A percentile compares a stretch with the other conserved stretches of the same genome.
Conservation (phyloP, 1,284 basidiomycete genomes). For the Malassezia cuniculi region DNA sequence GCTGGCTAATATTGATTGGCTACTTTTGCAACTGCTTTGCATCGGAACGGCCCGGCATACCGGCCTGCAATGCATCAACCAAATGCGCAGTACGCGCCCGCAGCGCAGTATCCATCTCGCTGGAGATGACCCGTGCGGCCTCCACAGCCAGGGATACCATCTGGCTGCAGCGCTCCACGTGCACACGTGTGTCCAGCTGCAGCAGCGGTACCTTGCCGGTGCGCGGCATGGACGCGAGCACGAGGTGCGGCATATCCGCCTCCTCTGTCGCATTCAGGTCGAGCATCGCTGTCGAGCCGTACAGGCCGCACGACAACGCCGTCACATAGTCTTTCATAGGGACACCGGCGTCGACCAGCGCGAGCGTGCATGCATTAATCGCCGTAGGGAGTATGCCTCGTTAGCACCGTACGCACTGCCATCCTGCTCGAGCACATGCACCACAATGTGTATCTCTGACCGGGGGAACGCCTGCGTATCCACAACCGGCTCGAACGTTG, state of each 20-base stretch:
- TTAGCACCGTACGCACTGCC: slow-evolving; percentile 50
- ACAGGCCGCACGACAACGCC: slow-evolving; percentile 54
- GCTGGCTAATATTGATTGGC: too few species aligned
- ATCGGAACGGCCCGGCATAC: slow-evolving; percentile 4
- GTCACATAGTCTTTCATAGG: slow-evolving; percentile 77
- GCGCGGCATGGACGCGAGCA: slow-evolving; percentile 72
- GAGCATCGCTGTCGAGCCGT: slow-evolving; percentile 55
- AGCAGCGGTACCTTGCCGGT: slow-evolving; percentile 71
- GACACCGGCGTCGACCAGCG: slow-evolving; percentile 77
- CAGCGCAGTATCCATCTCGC: slow-evolving; percentile 69
- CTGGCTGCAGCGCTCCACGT: slow-evolving; percentile 81
- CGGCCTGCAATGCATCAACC: slow-evolving; percentile 47
- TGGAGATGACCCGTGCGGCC: slow-evolving; percentile 63
- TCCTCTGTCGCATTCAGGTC: slow-evolving; percentile 82
- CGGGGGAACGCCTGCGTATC: slow-evolving; percentile 81
- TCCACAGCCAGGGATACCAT: slow-evolving; percentile 67
- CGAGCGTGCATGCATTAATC: slow-evolving; percentile 86
- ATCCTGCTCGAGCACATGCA: slow-evolving; percentile 85
- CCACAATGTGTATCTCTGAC: slow-evolving; percentile 80
- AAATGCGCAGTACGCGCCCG: slow-evolving; percentile 56
- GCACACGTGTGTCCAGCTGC: slow-evolving; percentile 84
- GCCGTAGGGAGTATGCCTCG: slow-evolving; percentile 73
- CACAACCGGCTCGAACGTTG: slow-evolving; percentile 89
- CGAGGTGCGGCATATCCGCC: slow-evolving; percentile 71
- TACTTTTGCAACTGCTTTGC: too few species aligned